Conservation (phyloP, 495 filamentous ascomycete genomes). For the Hapsidospora chrysogenum region DNA sequence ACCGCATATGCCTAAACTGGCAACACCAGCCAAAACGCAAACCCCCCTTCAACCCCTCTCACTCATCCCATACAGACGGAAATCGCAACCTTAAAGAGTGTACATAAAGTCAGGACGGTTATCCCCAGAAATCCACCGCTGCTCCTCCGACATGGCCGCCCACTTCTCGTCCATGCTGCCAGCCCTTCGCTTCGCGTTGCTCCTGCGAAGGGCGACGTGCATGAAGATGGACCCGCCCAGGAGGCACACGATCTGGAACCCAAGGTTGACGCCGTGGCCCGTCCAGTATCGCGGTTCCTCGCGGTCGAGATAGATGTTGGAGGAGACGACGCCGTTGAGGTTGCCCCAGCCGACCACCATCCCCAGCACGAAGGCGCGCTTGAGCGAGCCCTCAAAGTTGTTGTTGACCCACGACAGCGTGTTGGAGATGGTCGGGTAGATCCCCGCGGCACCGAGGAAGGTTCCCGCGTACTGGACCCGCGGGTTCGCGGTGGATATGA, state of each 20-base stretch:
- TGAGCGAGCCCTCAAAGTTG: constrained; percentile 85
- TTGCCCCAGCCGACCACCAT: constrained; percentile 92
- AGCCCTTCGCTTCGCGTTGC: constrained; percentile 40
- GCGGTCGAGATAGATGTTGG: constrained; percentile 41
- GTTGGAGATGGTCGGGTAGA: constrained; percentile 86
- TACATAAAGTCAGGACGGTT: constrained; percentile 64
- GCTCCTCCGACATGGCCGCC: constrained; percentile 37
- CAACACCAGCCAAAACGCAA: no score
- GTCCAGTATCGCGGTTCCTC: constrained; percentile 21
- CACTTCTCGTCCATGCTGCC: constrained; percentile 58
- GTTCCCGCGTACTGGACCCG: constrained; percentile 64
- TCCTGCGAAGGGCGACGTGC: constrained; percentile 42
- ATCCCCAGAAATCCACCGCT: constrained; percentile 54
- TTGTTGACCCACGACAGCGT: constrained; percentile 82
- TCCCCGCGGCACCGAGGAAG: constrained; percentile 76
- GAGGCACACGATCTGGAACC: constrained; percentile 29
- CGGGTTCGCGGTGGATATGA: constrained; percentile 41
- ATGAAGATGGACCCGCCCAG: constrained; percentile 42
- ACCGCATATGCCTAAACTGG: no score
- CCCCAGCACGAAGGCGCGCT: constrained; percentile 72
- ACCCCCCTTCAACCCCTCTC: no score
- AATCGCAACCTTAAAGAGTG: constrained; percentile 29
- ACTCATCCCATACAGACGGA: no score
- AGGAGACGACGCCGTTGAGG: constrained; percentile 70
- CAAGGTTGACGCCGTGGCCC: constrained; percentile 31